Evolutionary conservation across 176 grass and related monocot species (phyloP).

Genomic region (Bromus sterilis): DNA sequence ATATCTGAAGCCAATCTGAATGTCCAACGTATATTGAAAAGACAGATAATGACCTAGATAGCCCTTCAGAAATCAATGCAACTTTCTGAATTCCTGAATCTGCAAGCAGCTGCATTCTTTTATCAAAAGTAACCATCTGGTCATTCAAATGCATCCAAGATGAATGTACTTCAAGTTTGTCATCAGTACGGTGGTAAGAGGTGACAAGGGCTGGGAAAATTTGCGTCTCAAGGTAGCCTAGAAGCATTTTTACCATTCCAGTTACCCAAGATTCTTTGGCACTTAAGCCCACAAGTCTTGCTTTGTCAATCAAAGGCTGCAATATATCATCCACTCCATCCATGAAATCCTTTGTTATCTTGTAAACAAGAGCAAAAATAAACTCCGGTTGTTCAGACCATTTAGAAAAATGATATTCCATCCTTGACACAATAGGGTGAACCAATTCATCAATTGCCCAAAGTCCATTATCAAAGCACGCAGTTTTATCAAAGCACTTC

Average conservation of each 20-base stretch:
- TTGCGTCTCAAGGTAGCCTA: conserved; percentile 61
- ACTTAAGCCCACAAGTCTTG: conserved; percentile 71
- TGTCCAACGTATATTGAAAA: conserved; percentile 76
- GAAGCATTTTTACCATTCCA: conserved; percentile 84
- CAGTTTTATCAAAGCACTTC: conserved; percentile 34
- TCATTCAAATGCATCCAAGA: conserved; percentile 91
- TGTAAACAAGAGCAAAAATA: conserved; percentile 86
- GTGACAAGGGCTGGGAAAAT: conserved; percentile 51
- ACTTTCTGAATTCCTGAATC: conserved; percentile 59
- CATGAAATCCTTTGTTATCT: conserved; percentile 90
- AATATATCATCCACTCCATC: conserved; percentile 75
- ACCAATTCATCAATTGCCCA: conserved; percentile 93
- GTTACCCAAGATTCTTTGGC: conserved; percentile 97
- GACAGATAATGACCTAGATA: conserved; percentile 61
- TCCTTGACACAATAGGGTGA: conserved; percentile 63
- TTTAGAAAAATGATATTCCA: conserved; percentile 90
- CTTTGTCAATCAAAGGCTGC: conserved; percentile 92
- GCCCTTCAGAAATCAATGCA: conserved; percentile 42
- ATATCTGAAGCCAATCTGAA: conserved; percentile 85
- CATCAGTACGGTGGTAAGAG: conserved; percentile 33
- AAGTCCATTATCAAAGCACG: conserved; percentile 46
- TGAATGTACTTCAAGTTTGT: conserved; percentile 41
- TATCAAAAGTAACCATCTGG: conserved; percentile 84
- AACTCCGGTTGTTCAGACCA: conserved; percentile 85
- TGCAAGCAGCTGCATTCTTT: conserved; percentile 76